Conservation (phyloP, 352 stramenopile genomes). For the Phytophthora hybrid region DNA sequence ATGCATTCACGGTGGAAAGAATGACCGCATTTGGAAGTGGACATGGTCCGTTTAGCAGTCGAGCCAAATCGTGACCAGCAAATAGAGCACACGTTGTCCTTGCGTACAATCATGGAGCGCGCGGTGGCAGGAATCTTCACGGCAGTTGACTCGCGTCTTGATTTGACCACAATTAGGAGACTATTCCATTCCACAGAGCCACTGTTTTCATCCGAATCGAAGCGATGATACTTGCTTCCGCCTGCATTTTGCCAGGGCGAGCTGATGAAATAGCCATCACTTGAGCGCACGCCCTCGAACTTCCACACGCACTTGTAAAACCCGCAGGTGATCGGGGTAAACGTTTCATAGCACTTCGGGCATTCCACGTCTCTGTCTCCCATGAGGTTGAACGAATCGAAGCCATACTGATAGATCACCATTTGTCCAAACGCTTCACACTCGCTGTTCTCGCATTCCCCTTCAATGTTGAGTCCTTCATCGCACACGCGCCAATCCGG, state of each 20-base stretch:
- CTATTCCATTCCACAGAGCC: slow-evolving; percentile 28
- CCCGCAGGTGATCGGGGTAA: slow-evolving; percentile 21
- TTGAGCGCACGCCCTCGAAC: slow-evolving; percentile 27
- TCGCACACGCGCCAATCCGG: neutral
- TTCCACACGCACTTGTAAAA: slow-evolving; percentile 48
- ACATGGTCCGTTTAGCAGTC: neutral
- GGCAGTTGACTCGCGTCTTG: neutral
- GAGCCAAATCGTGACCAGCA: slow-evolving; percentile 1
- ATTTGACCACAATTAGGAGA: slow-evolving; percentile 19
- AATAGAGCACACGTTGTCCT: slow-evolving; percentile 4
- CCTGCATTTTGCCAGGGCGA: slow-evolving; percentile 29
- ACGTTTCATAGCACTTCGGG: neutral
- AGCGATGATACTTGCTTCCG: slow-evolving; percentile 28
- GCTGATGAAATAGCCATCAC: slow-evolving; percentile 14
- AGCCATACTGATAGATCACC: neutral
- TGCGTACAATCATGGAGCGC: neutral
- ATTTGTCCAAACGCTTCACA: neutral
- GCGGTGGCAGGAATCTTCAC: neutral
- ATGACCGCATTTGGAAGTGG: too few relatives aligned
- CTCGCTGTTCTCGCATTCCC: neutral
- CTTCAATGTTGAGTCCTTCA: neutral
- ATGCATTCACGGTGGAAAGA: too few relatives aligned
- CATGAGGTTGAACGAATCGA: neutral
- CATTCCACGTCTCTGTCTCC: neutral
- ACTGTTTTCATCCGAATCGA: slow-evolving; percentile 19